phyloP scores from a whole-genome alignment of 176 grass and related monocot genomes.

The Carex cristatella region DNA sequence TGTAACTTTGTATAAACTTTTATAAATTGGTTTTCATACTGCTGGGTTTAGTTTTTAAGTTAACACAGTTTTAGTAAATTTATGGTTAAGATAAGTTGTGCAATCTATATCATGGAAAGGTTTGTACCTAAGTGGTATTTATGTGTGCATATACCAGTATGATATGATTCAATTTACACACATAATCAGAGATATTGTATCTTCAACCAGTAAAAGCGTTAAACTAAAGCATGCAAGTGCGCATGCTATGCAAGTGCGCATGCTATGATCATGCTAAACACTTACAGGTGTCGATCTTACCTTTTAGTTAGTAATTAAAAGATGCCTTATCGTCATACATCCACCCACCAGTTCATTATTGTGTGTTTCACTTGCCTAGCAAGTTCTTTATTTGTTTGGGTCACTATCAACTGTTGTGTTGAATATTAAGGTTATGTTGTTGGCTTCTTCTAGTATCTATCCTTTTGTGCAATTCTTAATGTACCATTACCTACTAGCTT shows the following conservation, averaged over 20 bases:
- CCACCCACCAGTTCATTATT: background rate
- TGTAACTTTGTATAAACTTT: background rate
- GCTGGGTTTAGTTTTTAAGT: background rate
- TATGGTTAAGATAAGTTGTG: background rate
- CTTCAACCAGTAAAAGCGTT: background rate
- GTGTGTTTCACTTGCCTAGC: background rate
- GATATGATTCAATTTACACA: background rate
- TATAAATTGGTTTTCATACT: background rate
- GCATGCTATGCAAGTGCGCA: background rate
- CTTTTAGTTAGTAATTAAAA: background rate
- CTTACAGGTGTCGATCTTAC: background rate
- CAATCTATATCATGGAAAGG: background rate
- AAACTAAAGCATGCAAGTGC: background rate
- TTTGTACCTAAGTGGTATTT: no score
- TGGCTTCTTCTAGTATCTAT: background rate
- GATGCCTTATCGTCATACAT: background rate
- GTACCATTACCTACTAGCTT: slow-evolving; percentile 6
- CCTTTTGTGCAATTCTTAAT: background rate
- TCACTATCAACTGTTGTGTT: slow-evolving; percentile 4
- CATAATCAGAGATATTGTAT: background rate
- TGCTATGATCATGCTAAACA: background rate
- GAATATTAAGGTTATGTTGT: background rate
- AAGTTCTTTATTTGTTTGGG: background rate
- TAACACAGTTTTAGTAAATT: background rate
- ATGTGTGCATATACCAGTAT: background rate